Evolutionary conservation across 495 filamentous ascomycete species (phyloP).

Genomic region (Podospora pseudopauciseta): DNA sequence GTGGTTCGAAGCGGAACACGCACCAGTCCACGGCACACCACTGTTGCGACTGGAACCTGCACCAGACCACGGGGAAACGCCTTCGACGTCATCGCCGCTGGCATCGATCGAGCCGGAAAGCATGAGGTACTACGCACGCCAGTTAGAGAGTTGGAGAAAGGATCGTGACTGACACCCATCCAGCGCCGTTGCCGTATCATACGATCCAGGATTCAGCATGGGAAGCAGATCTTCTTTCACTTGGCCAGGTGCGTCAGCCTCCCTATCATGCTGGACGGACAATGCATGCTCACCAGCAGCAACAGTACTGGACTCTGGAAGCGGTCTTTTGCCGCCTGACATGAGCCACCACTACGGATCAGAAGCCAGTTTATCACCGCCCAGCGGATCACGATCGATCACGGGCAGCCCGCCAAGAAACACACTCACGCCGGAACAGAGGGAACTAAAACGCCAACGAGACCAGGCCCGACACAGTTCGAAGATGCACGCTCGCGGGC

Average conservation of each 20-base stretch:
- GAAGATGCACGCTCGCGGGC: constrained; percentile 38
- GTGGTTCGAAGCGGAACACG: constrained; percentile 30
- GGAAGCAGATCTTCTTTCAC: constrained; percentile 41
- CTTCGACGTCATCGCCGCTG: constrained; percentile 30
- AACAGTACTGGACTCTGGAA: constrained; percentile 36
- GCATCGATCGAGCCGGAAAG: constrained; percentile 28
- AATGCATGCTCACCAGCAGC: constrained; percentile 16
- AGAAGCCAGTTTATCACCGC: constrained; percentile 43
- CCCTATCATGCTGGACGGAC: not conserved
- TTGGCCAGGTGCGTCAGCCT: constrained; percentile 38
- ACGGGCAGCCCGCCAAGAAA: constrained; percentile 46
- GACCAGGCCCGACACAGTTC: constrained; percentile 44
- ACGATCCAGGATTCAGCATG: constrained; percentile 45
- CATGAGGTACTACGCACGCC: constrained; percentile 40
- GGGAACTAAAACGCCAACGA: constrained; percentile 47
- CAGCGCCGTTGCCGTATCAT: constrained; percentile 46
- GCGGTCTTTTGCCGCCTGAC: constrained; percentile 39
- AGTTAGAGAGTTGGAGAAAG: not conserved
- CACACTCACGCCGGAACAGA: constrained; percentile 45
- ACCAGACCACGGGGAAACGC: constrained; percentile 26
- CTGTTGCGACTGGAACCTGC: constrained; percentile 35
- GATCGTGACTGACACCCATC: constrained; percentile 14
- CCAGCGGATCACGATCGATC: constrained; percentile 42
- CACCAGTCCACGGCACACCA: constrained; percentile 32
- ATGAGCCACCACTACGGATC: constrained; percentile 36